phyloP scores from a whole-genome alignment of 2,329 filamentous ascomycete genomes.

The Colletotrichum ledebouriae region DNA sequence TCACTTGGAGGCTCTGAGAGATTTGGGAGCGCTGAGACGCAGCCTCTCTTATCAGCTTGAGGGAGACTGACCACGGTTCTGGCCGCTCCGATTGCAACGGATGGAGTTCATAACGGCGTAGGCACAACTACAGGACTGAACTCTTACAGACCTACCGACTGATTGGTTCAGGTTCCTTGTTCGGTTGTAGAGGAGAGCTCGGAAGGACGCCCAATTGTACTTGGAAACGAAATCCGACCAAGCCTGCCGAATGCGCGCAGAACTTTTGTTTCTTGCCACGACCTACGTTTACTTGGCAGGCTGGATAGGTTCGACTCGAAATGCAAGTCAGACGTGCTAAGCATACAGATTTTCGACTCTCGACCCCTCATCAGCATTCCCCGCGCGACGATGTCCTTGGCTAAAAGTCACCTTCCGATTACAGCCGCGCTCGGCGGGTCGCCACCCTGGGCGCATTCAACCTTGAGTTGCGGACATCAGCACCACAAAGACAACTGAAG shows the following conservation, averaged over 20 bases:
- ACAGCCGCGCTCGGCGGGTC: conserved; percentile 15
- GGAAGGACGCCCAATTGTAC: not conserved
- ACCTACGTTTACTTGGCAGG: not conserved
- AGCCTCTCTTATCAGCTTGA: not conserved
- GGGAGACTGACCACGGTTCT: no score
- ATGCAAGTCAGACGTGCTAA: not conserved
- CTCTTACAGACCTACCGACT: no score
- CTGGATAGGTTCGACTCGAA: not conserved
- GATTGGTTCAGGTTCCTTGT: not conserved
- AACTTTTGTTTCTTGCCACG: not conserved
- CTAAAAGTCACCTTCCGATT: conserved; percentile 33
- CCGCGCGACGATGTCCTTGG: conserved; percentile 28
- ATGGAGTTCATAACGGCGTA: no score
- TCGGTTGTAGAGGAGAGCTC: no score
- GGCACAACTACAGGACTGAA: no score
- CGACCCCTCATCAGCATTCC: conserved; percentile 13
- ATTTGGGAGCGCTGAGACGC: not conserved
- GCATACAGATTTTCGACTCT: not conserved
- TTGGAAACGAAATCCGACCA: not conserved
- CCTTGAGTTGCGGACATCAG: no score
- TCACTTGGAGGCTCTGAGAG: not conserved
- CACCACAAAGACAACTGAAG: no score
- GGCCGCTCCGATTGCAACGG: no score
- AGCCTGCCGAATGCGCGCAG: not conserved
- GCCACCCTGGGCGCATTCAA: not conserved